A percentile compares a stretch with the other conserved stretches of the same genome.
Conservation (phyloP, 306 rosid species). For the Senna siamea region DNA sequence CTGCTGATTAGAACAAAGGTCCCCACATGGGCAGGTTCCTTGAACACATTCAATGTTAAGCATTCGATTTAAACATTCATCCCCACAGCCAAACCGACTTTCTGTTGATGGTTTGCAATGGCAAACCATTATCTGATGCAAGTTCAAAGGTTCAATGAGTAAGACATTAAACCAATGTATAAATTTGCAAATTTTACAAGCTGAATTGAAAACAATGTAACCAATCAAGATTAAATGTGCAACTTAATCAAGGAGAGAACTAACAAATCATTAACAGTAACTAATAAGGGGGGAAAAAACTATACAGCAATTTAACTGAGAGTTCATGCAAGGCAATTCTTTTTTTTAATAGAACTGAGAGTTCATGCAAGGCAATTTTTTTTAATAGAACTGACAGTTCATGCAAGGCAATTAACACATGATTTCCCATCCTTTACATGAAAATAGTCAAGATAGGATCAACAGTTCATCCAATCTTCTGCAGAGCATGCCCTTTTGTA, state of each 20-base stretch:
- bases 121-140: slow-evolving; percentile 91
- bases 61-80: slow-evolving; percentile 91
- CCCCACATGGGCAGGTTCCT: slow-evolving; percentile 96
- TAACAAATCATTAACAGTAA: slow-evolving; percentile 5
- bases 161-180: slow-evolving; percentile 9
- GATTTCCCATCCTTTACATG: slow-evolving; percentile 7
- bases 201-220: slow-evolving; percentile 8
- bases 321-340: slow-evolving; percentile 22
- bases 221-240: slow-evolving; percentile 25
- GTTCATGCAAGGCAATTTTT: too few species aligned
- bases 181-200: slow-evolving; percentile 25
- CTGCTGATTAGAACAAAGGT: slow-evolving; percentile 93
- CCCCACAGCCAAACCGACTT: slow-evolving; percentile 84
- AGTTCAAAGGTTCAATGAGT: slow-evolving; percentile 32
- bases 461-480: slow-evolving; percentile 13
- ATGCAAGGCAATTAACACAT: slow-evolving; percentile 26
- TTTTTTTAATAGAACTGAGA: too few species aligned
- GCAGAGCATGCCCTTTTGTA: slow-evolving; percentile 25
- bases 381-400: too few species aligned
- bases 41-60: slow-evolving; percentile 90
- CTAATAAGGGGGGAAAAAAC: neutral
- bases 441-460: slow-evolving; percentile 9
- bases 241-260: slow-evolving; percentile 29
- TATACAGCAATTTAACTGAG: neutral
- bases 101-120: slow-evolving; percentile 71